phyloP scores from a whole-genome alignment of 257 asterid species.

The Dorcoceras hygrometricum region DNA sequence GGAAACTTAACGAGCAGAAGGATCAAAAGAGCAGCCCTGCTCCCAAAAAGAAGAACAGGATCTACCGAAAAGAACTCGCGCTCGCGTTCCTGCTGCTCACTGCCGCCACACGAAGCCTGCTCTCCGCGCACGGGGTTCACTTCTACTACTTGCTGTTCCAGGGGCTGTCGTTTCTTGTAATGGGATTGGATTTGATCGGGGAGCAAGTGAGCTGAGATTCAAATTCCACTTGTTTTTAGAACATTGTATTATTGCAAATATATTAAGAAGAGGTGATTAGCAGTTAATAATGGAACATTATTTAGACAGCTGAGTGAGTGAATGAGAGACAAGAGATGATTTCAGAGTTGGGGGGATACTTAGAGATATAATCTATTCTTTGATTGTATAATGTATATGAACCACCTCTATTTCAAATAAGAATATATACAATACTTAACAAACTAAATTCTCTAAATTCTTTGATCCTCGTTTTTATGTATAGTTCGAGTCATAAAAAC shows the following conservation, averaged over 20 bases:
- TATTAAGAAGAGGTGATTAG: constrained; percentile 25
- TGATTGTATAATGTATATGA: constrained; percentile 39
- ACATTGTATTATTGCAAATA: constrained; percentile 30
- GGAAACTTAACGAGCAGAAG: constrained; percentile 47
- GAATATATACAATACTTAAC: constrained; percentile 26
- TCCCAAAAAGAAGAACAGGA: constrained; percentile 55
- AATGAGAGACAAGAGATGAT: constrained; percentile 1
- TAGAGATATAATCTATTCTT: constrained; percentile 41
- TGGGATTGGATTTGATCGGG: constrained; percentile 88
- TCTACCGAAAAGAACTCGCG: constrained; percentile 70
- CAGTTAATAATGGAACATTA: constrained; percentile 30
- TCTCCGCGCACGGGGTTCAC: constrained; percentile 88
- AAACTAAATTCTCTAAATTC: constrained; percentile 20
- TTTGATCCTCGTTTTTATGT: too few species aligned
- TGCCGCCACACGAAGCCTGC: constrained; percentile 75
- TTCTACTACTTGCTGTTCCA: constrained; percentile 89
- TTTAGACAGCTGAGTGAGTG: constrained; percentile 16
- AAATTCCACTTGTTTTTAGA: constrained; percentile 17
- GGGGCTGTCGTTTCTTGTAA: constrained; percentile 70
- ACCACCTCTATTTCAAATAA: constrained; percentile 22
- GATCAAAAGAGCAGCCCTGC: constrained; percentile 21
- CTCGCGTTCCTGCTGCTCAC: constrained; percentile 80
- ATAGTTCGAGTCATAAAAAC: too few species aligned
- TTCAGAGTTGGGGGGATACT: constrained; percentile 27
- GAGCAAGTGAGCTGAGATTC: constrained; percentile 66